Base-by-base conservation (phyloP, 1,284 basidiomycete species). In the Taiwanofungus camphoratus region DNA sequence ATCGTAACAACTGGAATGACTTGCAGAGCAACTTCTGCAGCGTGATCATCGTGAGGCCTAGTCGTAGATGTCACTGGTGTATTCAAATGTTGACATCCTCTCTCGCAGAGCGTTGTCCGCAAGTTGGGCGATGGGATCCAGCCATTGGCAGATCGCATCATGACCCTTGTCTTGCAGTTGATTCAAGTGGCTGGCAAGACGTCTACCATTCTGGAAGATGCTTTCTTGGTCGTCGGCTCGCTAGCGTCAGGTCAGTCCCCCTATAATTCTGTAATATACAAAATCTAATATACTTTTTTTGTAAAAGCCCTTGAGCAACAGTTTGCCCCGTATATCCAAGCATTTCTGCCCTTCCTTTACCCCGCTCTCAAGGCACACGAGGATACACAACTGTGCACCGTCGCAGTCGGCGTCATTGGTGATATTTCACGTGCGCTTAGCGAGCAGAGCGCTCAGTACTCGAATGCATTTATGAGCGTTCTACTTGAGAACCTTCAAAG, bases 1-100 rank as follows among this genome's bases (percentile, higher is more conserved):
- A 99, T 63, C 82, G 92, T 53, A 95, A 95, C 68, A 99, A 98
- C 72, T 98, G 95, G 92, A 95, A 94, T 61, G 95, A 99, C 64
- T 74, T 99, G 32, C 94, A 98, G 65, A 88, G 91, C 67, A 96
- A 95, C 67, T 79, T 98, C 58, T 97, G 93, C 66, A 86, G 87
- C 49, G 88, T 96, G 36, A 73, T 92, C 45, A 87, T 90, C 42
- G 89, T 90, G 57, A 60, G 85, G 71, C n/a, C 13, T 26, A n/a
- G 43, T 34, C 32, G 27, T 35, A 16, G 16, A 15, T 20, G 5
- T 45, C 39, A 1, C 4, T 15, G 31, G 4, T 21, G 32, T 16
- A 15, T 46, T 12, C 13, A 9, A 24, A 20, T 23, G 27, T 21
- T 40, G 27, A 32, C 45, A 37, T 2, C n/a, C 30, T 38, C 44